phyloP scores from a whole-genome alignment of 2,329 filamentous ascomycete genomes.

The Xylariales sp. region DNA sequence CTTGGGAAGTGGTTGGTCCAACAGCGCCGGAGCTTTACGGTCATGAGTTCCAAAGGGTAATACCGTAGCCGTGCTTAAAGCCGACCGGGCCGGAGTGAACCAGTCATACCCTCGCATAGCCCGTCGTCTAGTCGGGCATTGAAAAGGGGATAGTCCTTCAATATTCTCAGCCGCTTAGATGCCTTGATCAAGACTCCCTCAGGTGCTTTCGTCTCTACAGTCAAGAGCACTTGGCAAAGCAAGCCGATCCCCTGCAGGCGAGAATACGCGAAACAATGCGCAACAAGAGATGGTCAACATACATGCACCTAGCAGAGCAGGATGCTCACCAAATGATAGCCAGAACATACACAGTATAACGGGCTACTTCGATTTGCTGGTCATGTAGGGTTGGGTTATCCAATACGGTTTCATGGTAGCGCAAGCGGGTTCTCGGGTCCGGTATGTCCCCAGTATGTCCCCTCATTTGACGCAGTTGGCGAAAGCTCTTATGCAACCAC shows the following conservation, averaged over 20 bases:
- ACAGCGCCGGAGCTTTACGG: slow-evolving; percentile 32
- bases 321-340: slow-evolving; percentile 5
- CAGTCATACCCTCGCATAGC: slow-evolving; percentile 22
- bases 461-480: slow-evolving; percentile 16
- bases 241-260: slow-evolving; percentile 10
- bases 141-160: background rate
- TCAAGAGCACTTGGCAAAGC: slow-evolving; percentile 5
- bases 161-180: slow-evolving; percentile 2
- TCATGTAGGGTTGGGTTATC: slow-evolving; percentile 4
- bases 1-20: slow-evolving; percentile 25
- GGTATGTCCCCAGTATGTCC: background rate
- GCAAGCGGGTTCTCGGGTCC: slow-evolving; percentile 17
- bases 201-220: background rate
- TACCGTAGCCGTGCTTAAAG: slow-evolving; percentile 29
- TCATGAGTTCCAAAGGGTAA: slow-evolving; percentile 29
- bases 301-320: slow-evolving; percentile 12
- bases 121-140: background rate
- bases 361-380: background rate
- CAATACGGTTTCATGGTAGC: slow-evolving; percentile 18
- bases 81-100: slow-evolving; percentile 28
- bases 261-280: slow-evolving; percentile 2
- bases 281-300: slow-evolving; percentile 7
- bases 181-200: background rate
- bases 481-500: slow-evolving; percentile 31
- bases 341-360: slow-evolving; percentile 12